Percentiles rank a stretch among this genome's conserved stretches.
Conservation (phyloP, 805 yeast genomes). For the Starmerella khaoyaiensis region DNA sequence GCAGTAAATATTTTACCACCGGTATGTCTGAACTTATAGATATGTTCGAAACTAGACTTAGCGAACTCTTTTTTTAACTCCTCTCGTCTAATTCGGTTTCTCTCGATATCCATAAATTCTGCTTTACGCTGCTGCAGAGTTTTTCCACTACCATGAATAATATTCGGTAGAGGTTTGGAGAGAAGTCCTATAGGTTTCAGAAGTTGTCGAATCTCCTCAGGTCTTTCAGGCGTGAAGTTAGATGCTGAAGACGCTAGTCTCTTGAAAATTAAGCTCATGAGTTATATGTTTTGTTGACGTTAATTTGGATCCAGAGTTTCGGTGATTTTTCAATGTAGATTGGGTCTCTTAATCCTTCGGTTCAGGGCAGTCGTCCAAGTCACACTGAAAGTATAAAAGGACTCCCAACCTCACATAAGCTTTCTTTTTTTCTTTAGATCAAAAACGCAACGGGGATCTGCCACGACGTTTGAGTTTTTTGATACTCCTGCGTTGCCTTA, state of each 20-base stretch:
- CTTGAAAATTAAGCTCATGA: constrained; percentile 4
- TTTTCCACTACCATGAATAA: constrained; percentile 32
- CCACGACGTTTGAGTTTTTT: constrained; percentile 28
- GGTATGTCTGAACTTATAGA: constrained; percentile 53
- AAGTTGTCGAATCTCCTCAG: constrained; percentile 23
- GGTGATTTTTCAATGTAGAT: background rate
- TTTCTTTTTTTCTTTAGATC: constrained; percentile 24
- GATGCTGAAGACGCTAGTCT: constrained; percentile 12
- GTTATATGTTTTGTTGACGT: no score
- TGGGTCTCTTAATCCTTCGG: background rate
- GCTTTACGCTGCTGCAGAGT: constrained; percentile 31
- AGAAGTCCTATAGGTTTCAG: constrained; percentile 38
- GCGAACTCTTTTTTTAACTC: constrained; percentile 50
- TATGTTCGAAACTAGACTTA: constrained; percentile 54
- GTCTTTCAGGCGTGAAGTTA: constrained; percentile 19
- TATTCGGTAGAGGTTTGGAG: constrained; percentile 30
- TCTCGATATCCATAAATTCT: constrained; percentile 39
- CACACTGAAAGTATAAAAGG: constrained; percentile 1
- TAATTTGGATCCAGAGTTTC: no score
- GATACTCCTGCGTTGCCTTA: constrained; percentile 29
- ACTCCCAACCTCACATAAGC: background rate
- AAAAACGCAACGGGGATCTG: constrained; percentile 28
- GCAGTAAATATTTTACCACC: constrained; percentile 75
- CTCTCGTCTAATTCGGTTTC: constrained; percentile 36
- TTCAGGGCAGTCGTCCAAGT: no score